Conservation (phyloP, 2,329 filamentous ascomycete species). For the Cladosporium austrohemisphaericum region DNA sequence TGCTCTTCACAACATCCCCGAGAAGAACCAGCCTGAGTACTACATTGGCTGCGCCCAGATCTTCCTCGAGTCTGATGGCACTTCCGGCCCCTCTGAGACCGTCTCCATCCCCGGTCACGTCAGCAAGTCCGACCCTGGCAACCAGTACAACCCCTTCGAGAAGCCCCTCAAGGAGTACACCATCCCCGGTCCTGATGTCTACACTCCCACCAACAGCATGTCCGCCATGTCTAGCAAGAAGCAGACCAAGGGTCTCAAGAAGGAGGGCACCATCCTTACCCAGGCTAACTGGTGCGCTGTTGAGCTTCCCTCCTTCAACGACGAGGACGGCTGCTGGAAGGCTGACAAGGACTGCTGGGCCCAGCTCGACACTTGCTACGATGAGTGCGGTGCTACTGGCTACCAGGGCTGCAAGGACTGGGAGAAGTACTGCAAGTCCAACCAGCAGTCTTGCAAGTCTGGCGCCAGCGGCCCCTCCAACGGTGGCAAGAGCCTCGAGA, state of each 20-base stretch:
- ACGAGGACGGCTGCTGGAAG: constrained; percentile 36
- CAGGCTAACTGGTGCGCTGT: constrained; percentile 71
- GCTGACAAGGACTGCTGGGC: constrained; percentile 44
- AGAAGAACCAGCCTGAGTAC: constrained; percentile 60
- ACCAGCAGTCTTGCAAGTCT: constrained; percentile 41
- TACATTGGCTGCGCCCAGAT: constrained; percentile 71
- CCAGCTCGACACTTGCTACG: constrained; percentile 60
- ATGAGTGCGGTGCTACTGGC: constrained; percentile 57
- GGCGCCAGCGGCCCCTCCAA: constrained; percentile 47
- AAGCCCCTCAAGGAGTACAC: constrained; percentile 53
- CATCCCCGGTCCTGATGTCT: constrained; percentile 57
- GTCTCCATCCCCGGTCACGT: constrained; percentile 67
- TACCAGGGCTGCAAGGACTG: constrained; percentile 57
- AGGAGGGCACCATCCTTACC: constrained; percentile 56
- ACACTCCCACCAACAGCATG: constrained; percentile 38
- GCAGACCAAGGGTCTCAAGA: constrained; percentile 51
- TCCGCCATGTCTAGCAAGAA: constrained; percentile 16
- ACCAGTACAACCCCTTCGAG: constrained; percentile 64
- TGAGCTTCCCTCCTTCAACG: constrained; percentile 55
- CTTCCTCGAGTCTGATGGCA: constrained; percentile 53
- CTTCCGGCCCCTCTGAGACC: constrained; percentile 47
- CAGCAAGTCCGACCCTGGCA: constrained; percentile 49
- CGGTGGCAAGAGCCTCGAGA: constrained; percentile 38
- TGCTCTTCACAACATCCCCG: constrained; percentile 60
- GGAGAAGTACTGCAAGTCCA: constrained; percentile 57